A percentile compares a stretch with the other conserved stretches of the same genome.
These are phyloP conservation scores for Yamadazyma triangularis DNA, from an alignment of 1,139 yeast genomes.

Conservation along the genomic window DNA sequence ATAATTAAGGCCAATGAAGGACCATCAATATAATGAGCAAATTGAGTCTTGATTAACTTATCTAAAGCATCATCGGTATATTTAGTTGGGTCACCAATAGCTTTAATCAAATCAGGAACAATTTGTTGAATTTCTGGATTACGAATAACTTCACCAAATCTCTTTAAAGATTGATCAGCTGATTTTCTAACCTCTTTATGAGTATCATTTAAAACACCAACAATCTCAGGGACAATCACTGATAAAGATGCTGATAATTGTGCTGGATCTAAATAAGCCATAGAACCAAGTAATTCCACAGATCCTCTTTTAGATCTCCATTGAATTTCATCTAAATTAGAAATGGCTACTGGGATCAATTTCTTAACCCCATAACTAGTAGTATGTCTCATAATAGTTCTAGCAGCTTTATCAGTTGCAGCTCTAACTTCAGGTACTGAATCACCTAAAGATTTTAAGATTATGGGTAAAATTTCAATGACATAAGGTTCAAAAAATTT, in stretches of 20 bases:
- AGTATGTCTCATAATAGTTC: conserved; percentile 83
- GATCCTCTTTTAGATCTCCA: conserved; percentile 99
- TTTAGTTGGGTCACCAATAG: conserved; percentile 93
- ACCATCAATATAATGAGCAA: conserved; percentile 96
- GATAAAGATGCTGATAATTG: conserved; percentile 89
- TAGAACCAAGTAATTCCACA: conserved; percentile 90
- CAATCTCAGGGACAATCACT: conserved; percentile 91
- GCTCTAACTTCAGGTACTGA: conserved; percentile 77
- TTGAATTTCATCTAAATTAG: conserved; percentile 80
- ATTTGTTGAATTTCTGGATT: conserved; percentile 92
- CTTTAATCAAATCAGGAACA: conserved; percentile 85
- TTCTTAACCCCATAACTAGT: conserved; percentile 90
- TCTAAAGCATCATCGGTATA: conserved; percentile 86
- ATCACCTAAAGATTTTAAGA: conserved; percentile 82
- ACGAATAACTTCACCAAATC: conserved; percentile 95
- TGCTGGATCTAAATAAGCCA: conserved; percentile 96
- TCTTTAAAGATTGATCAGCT: conserved; percentile 81
- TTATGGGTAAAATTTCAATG: conserved; percentile 77
- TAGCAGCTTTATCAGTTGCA: conserved; percentile 85
- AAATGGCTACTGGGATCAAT: conserved; percentile 85
- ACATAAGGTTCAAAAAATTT: conserved; percentile 89
- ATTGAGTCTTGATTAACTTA: conserved; percentile 81
- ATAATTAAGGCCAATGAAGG: conserved; percentile 94
- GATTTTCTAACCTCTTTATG: conserved; percentile 97
- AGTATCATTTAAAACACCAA: conserved; percentile 88